Evolutionary conservation across 2,329 filamentous ascomycete species (phyloP).

Genomic region (Aspergillus pseudoglaucus): DNA sequence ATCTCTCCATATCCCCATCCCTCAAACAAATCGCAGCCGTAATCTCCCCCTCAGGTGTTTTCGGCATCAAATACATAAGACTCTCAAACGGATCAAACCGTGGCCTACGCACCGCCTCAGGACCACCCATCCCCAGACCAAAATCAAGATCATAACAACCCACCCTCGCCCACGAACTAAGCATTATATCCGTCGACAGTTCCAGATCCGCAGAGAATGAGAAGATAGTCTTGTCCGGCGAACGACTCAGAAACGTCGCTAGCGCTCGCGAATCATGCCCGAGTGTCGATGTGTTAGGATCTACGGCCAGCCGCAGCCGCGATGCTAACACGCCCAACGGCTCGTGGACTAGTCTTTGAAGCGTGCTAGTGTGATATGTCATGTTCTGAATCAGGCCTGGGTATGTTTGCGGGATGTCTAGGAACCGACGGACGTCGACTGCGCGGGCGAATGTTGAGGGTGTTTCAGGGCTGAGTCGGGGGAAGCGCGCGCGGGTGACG

Average conservation of each 20-base stretch:
- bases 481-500: slow-evolving; percentile 36
- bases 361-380: slow-evolving; percentile 32
- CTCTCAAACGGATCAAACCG: slow-evolving; percentile 42
- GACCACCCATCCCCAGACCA: slow-evolving; percentile 40
- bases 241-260: slow-evolving; percentile 32
- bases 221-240: slow-evolving; percentile 31
- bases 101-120: slow-evolving; percentile 45
- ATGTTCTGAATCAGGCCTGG: slow-evolving; percentile 46
- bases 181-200: slow-evolving; percentile 39
- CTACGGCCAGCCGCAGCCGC: slow-evolving; percentile 35
- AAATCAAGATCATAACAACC: slow-evolving; percentile 42
- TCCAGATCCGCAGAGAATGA: slow-evolving; percentile 23
- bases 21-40: slow-evolving; percentile 41
- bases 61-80: slow-evolving; percentile 48
- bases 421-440: slow-evolving; percentile 41
- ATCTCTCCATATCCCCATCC: slow-evolving; percentile 42
- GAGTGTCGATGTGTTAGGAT: slow-evolving; percentile 24
- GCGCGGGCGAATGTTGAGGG: slow-evolving; percentile 41
- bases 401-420: slow-evolving; percentile 41
- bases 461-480: slow-evolving; percentile 21
- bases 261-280: slow-evolving; percentile 35
- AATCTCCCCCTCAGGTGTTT: slow-evolving; percentile 38
- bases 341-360: slow-evolving; percentile 22
- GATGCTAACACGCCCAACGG: slow-evolving; percentile 34
- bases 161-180: slow-evolving; percentile 52